phyloP scores from a whole-genome alignment of 345 rosid species.

The Melastoma malabathricum region DNA sequence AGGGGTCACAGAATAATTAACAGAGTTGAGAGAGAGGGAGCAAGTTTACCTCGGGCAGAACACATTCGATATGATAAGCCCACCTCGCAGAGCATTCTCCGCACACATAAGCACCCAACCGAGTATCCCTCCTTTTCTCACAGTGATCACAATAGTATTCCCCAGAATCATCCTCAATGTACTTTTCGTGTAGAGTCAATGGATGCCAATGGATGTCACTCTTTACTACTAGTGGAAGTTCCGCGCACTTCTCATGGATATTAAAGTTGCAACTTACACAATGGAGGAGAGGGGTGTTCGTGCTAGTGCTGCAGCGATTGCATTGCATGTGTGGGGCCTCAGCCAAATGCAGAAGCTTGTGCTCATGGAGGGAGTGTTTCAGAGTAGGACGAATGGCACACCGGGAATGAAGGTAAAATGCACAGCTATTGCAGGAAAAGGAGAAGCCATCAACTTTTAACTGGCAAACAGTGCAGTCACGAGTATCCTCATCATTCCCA shows the following conservation, averaged over 20 bases:
- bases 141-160: neutral
- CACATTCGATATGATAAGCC: neutral
- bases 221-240: accelerated
- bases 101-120: neutral
- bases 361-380: too few species aligned
- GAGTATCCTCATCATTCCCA: accelerated
- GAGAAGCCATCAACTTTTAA: accelerated
- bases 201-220: accelerated
- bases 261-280: too few species aligned
- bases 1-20: too few species aligned
- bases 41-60: neutral
- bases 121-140: neutral
- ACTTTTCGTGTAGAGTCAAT: neutral
- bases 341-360: too few species aligned
- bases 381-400: neutral
- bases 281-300: too few species aligned
- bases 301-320: too few species aligned
- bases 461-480: accelerated
- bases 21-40: too few species aligned
- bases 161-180: neutral
- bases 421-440: neutral
- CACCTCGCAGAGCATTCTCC: too few species aligned
- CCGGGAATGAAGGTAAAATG: neutral
- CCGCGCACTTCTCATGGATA: neutral
- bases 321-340: too few species aligned